A percentile compares a stretch with the other conserved stretches of the same genome.
phyloP scores from a whole-genome alignment of 1,139 yeast species.

The Lizanozyma gosingica region DNA sequence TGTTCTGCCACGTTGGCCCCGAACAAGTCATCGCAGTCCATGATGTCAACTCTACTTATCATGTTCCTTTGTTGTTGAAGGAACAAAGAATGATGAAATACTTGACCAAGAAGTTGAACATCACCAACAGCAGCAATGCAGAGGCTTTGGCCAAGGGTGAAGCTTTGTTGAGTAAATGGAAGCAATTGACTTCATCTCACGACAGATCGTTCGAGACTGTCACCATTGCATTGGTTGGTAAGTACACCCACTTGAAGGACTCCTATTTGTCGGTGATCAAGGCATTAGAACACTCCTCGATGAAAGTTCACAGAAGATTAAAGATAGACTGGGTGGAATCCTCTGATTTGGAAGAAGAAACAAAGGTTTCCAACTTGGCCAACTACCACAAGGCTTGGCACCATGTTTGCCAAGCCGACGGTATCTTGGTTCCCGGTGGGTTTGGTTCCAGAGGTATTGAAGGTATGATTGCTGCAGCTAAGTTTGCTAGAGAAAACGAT shows the following conservation, averaged over 20 bases:
- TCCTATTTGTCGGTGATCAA: conserved; percentile 92
- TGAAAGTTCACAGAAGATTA: conserved; percentile 78
- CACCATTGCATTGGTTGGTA: conserved; percentile 93
- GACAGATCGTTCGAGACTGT: conserved; percentile 83
- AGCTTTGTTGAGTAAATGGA: conserved; percentile 70
- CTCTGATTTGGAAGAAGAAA: conserved; percentile 72
- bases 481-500: conserved; percentile 93
- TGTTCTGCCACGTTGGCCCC: conserved; percentile 98
- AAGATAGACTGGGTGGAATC: conserved; percentile 96
- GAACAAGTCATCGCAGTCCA: conserved; percentile 96
- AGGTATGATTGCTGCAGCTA: conserved; percentile 96
- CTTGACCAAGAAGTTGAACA: conserved; percentile 60
- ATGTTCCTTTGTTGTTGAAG: conserved; percentile 84
- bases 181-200: conserved; percentile 56
- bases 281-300: conserved; percentile 89
- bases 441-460: conserved; percentile 96
- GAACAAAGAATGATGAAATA: conserved; percentile 81
- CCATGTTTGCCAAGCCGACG: conserved; percentile 87
- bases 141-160: conserved; percentile 59
- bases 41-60: conserved; percentile 95
- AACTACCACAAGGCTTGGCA: conserved; percentile 96
- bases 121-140: conserved; percentile 29
- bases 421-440: conserved; percentile 97
- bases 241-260: conserved; percentile 92
- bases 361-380: conserved; percentile 55